phyloP scores from a whole-genome alignment of 208 protist species.

The Porcisia hertigi region DNA sequence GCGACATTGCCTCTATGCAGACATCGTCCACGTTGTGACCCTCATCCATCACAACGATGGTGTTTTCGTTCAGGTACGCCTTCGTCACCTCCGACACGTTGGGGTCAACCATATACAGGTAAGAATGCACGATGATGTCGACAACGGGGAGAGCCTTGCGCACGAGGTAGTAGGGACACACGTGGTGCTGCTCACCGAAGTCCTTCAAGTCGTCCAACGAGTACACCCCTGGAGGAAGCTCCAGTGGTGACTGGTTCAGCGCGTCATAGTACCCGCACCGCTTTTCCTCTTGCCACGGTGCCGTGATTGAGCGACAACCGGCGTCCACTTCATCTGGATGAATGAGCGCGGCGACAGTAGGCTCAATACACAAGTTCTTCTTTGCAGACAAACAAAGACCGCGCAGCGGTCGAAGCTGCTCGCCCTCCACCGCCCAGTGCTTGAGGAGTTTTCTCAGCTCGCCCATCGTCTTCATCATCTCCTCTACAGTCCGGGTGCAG shows the following conservation, averaged over 20 bases:
- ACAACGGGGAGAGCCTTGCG: constrained; percentile 88
- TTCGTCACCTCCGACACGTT: constrained; percentile 96
- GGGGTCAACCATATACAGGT: constrained; percentile 99
- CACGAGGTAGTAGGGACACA: constrained; percentile 97
- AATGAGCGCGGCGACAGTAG: constrained; percentile 59
- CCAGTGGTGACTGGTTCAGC: constrained; percentile 51
- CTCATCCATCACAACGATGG: constrained; percentile 99
- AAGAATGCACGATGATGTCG: constrained; percentile 99
- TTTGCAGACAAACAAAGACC: constrained; percentile 90
- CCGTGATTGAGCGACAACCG: constrained; percentile 93
- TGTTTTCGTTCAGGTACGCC: constrained; percentile 92
- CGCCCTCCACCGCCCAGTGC: constrained; percentile 68
- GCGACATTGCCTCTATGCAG: constrained; percentile 98
- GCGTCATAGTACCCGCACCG: constrained; percentile 86
- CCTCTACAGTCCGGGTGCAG: constrained; percentile 98
- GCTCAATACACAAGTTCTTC: constrained; percentile 97
- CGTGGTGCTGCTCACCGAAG: constrained; percentile 86
- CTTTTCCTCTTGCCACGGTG: constrained; percentile 86
- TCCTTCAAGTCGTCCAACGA: constrained; percentile 95
- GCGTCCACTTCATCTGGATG: constrained; percentile 93
- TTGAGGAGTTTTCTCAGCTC: constrained; percentile 91
- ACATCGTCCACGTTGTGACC: constrained; percentile 99
- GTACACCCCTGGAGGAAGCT: constrained; percentile 95
- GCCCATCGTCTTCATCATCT: constrained; percentile 98
- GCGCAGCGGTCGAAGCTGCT: constrained; percentile 55